phyloP scores from a whole-genome alignment of 1,284 basidiomycete species.

The Sanghuangporus weigelae region DNA sequence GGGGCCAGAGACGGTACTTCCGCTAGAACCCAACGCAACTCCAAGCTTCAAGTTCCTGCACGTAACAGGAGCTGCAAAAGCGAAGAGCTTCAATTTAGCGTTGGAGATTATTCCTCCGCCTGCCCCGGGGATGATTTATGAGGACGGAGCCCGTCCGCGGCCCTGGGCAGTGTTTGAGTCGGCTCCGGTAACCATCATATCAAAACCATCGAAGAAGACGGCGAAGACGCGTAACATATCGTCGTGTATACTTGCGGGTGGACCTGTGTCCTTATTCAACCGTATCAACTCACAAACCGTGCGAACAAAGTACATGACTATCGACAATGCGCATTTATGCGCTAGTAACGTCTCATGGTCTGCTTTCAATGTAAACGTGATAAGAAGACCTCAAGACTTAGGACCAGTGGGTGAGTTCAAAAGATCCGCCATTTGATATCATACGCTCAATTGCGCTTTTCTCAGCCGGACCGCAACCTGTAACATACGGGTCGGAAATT shows the following conservation, averaged over 20 bases:
- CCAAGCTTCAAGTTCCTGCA: constrained; percentile 89
- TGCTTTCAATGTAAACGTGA: constrained; percentile 88
- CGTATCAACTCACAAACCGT: constrained; percentile 97
- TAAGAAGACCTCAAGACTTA: constrained; percentile 56
- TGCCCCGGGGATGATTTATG: constrained; percentile 41
- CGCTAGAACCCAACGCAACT: constrained; percentile 74
- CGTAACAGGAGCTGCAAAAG: constrained; percentile 83
- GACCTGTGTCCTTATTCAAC: constrained; percentile 93
- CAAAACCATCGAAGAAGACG: constrained; percentile 96
- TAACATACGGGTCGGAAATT: constrained; percentile 90
- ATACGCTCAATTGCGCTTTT: constrained; percentile 37
- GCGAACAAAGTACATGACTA: constrained; percentile 94
- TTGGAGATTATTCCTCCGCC: constrained; percentile 75
- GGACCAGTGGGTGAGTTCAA: constrained; percentile 51
- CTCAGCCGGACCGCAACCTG: constrained; percentile 63
- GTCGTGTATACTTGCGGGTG: constrained; percentile 84
- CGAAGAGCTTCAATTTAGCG: constrained; percentile 84
- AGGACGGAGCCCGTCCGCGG: constrained; percentile 48
- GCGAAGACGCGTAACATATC: constrained; percentile 92
- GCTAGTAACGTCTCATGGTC: constrained; percentile 88
- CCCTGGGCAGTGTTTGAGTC: constrained; percentile 91
- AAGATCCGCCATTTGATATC: constrained; percentile 40
- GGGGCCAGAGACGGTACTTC: constrained; percentile 75
- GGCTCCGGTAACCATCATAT: constrained; percentile 89
- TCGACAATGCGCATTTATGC: constrained; percentile 78